phyloP scores from a whole-genome alignment of 2,329 filamentous ascomycete species.

The Graphilbum ipis-grandicollis region DNA sequence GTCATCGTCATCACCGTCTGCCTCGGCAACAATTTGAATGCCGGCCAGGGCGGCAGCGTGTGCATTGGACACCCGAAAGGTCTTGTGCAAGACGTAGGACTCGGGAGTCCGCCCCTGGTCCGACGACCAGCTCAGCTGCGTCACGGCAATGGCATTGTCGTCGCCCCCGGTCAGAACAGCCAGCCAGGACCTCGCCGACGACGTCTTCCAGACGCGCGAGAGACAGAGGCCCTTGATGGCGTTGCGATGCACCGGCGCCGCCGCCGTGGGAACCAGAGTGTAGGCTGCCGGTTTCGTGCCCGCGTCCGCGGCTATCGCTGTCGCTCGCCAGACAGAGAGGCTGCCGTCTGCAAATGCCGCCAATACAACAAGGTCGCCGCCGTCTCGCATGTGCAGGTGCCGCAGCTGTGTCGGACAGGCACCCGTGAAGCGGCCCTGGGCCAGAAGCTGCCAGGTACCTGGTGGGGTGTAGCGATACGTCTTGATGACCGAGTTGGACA shows the following conservation, averaged over 20 bases:
- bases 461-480: slow-evolving; percentile 30
- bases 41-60: slow-evolving; percentile 60
- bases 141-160: slow-evolving; percentile 59
- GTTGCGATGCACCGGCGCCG: slow-evolving; percentile 45
- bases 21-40: slow-evolving; percentile 19
- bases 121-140: slow-evolving; percentile 21
- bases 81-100: slow-evolving; percentile 10
- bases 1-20: slow-evolving; percentile 1
- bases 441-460: slow-evolving; percentile 29
- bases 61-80: slow-evolving; percentile 29
- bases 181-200: slow-evolving; percentile 20
- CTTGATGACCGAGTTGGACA: slow-evolving; percentile 71
- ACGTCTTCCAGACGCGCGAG: not conserved
- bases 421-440: slow-evolving; percentile 44
- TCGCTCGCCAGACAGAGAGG: slow-evolving; percentile 39
- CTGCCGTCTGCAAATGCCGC: slow-evolving; percentile 73
- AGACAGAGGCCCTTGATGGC: slow-evolving; percentile 53
- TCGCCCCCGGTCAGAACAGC: slow-evolving; percentile 66
- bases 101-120: not conserved
- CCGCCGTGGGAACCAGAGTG: not conserved
- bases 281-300: not conserved
- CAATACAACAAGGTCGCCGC: slow-evolving; percentile 25
- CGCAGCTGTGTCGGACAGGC: slow-evolving; percentile 57
- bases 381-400: slow-evolving; percentile 18
- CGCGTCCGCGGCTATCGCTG: too few relatives aligned